Percentiles rank a stretch among this genome's conserved stretches.
phyloP scores from a whole-genome alignment of 306 rosid species.

The Crataegus laevigata region DNA sequence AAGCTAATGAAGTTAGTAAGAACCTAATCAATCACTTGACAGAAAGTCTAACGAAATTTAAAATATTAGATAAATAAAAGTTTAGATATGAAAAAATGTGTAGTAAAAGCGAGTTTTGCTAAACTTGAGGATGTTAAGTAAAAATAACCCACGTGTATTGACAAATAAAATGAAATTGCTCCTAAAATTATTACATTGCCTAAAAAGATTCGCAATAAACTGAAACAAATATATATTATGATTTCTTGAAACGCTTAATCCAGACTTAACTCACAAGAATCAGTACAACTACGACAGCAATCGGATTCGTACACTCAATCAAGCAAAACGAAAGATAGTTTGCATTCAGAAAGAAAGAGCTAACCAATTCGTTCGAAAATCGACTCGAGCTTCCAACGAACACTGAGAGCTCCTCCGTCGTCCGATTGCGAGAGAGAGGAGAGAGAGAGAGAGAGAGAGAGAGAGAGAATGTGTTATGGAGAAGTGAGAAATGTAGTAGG shows the following conservation, averaged over 20 bases:
- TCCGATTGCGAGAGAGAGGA: neutral
- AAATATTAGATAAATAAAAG: too few species aligned
- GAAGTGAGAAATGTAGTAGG: neutral
- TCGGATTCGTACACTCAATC: too few species aligned
- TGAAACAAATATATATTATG: neutral
- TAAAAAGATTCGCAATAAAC: neutral
- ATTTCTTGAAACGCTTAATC: neutral
- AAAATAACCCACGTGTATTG: neutral
- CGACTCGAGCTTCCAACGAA: neutral
- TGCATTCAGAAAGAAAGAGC: slow-evolving; percentile 1
- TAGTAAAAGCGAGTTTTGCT: too few species aligned
- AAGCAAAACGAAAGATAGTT: neutral
- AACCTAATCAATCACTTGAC: neutral
- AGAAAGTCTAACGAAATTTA: too few species aligned
- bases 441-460: neutral
- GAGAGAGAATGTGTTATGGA: neutral
- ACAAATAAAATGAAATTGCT: neutral
- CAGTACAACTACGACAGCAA: neutral
- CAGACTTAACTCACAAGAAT: neutral
- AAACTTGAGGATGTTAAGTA: too few species aligned
- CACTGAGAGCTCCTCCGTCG: neutral
- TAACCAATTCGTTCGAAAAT: neutral
- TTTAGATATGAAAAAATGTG: too few species aligned
- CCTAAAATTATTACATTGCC: neutral
- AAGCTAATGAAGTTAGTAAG: neutral